Percentiles rank a stretch among this genome's conserved stretches.
Evolutionary conservation across 257 asterid species (phyloP).

Genomic region (Solanum sitiens): DNA sequence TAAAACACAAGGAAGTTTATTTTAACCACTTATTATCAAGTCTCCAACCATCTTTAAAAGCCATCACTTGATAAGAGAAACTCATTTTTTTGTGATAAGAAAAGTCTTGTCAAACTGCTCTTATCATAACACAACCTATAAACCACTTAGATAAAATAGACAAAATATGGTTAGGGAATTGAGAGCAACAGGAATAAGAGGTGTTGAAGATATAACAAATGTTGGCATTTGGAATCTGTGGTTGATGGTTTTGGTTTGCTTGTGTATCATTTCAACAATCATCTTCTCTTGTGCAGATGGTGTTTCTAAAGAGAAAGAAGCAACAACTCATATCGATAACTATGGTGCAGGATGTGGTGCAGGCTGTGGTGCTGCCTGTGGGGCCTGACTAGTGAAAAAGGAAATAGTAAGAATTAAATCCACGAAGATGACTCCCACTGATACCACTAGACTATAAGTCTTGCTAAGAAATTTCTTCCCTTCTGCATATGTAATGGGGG

Average conservation of each 20-base stretch:
- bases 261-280: conserved; percentile 9
- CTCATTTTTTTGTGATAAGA: background rate
- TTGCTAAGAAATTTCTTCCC: background rate
- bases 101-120: background rate
- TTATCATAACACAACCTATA: background rate
- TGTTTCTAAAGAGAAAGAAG: conserved; percentile 10
- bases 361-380: conserved; percentile 27
- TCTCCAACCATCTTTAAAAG: background rate
- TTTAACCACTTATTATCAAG: background rate
- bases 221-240: conserved; percentile 7
- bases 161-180: conserved; percentile 15
- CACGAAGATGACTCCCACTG: background rate
- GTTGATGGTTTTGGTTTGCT: conserved; percentile 11
- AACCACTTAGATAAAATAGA: background rate
- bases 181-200: background rate
- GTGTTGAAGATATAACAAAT: conserved; percentile 1
- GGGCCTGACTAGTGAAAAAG: conserved; percentile 11
- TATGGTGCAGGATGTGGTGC: conserved; percentile 12
- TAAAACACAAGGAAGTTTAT: background rate
- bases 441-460: background rate
- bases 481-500: background rate
- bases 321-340: conserved; percentile 2
- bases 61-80: background rate
- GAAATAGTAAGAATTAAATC: background rate
- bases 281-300: conserved; percentile 27